A percentile compares a stretch with the other conserved stretches of the same genome.
Evolutionary conservation across 441 rosid genomes (phyloP).

Genomic region (Aleurites moluccanus): DNA sequence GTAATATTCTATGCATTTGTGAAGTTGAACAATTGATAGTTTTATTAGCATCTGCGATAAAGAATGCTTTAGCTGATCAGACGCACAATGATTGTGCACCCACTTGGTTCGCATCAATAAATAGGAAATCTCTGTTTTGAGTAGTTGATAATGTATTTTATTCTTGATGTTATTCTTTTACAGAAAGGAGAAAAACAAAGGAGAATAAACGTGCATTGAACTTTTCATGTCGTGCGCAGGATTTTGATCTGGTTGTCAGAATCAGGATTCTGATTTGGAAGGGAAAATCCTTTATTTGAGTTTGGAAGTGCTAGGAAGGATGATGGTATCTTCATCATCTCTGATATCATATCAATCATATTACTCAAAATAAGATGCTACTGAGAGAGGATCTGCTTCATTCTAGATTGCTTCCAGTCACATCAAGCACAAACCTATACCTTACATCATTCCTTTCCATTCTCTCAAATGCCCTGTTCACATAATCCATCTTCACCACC

Average conservation of each 20-base stretch:
- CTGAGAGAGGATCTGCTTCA: neutral
- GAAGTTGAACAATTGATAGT: neutral
- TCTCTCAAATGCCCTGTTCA: slow-evolving; percentile 43
- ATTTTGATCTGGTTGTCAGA: neutral
- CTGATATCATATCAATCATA: neutral
- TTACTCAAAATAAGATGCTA: neutral
- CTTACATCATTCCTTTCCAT: slow-evolving; percentile 49
- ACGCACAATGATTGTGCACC: neutral
- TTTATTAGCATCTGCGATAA: neutral
- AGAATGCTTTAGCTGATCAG: neutral
- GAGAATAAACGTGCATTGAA: neutral
- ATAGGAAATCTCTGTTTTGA: neutral
- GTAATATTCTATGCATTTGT: neutral
- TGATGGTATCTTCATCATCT: neutral
- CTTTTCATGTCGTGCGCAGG: neutral
- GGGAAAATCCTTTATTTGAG: neutral
- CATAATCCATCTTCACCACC: slow-evolving; percentile 38
- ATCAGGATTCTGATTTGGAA: neutral
- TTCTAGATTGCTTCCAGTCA: slow-evolving; percentile 37
- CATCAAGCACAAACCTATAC: slow-evolving; percentile 48
- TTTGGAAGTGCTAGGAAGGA: neutral
- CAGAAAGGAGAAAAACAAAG: too few species aligned
- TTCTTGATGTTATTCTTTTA: neutral
- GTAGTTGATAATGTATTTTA: neutral
- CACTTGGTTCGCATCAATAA: neutral